Base-by-base conservation (phyloP, 75 land plant genomes). In the Pinus tabuliformis region DNA sequence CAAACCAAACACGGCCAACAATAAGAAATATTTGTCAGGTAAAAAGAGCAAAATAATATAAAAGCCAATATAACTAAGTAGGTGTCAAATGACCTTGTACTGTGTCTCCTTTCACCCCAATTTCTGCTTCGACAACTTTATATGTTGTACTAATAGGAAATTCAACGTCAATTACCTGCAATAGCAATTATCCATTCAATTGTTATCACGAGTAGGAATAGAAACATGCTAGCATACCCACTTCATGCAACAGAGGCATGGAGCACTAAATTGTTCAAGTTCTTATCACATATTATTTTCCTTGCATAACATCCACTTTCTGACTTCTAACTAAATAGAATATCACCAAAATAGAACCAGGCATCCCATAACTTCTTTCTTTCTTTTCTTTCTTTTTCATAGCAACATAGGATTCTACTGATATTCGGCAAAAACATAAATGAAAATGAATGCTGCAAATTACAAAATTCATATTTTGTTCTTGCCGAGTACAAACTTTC, bases 111-210 rank as follows among this genome's bases (percentile, higher is more conserved):
- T 82, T 92, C 16, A 94, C 68, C 13, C 97, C 99, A 68, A 95
- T 89, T 80, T 94, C 99, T 11, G 87, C 87, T 57, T 92, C 90
- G 59, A 76, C 83, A 75, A 96, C 95, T 39, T 79, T 83, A 58
- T 90, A 79, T 76, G 89, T 81, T 20, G 94, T 93, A 30, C 85
- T 92, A 59, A 89, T 83, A 24, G 99, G 98, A 11, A 96, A 75
- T n/a, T 96, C 99, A 76, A 94, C 83, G 75, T 89, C 99, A 74
- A 96, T 90, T 60, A 96, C 84, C 99, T 96, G 83, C 36, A 49
- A 66, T 13, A 60, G 21, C 17, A 68, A 14, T 2, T 60, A 21
- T 37, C 16, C 65, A 57, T 56, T 36, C 36, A 75, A 61, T 36
- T 39, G 15, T 24, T 59, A 73, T 61, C 16, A 16, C 3, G 36